A percentile compares a stretch with the other conserved stretches of the same genome.
phyloP scores from a whole-genome alignment of 2,329 filamentous ascomycete species.

The Canariomyces notabilis region DNA sequence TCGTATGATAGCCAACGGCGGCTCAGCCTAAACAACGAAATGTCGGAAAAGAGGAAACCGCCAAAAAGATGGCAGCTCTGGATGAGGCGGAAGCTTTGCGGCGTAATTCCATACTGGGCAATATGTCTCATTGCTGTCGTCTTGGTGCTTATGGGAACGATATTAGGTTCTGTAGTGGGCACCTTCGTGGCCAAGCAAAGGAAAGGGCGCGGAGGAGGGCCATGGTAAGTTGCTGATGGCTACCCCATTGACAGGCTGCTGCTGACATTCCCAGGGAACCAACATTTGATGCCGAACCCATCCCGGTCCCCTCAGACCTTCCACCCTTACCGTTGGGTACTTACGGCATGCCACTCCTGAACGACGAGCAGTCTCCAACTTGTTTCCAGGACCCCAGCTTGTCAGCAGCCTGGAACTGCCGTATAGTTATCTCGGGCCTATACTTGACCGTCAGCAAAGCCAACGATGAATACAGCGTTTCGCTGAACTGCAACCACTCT shows the following conservation, averaged over 20 bases:
- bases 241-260: neutral
- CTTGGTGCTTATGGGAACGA: slow-evolving; percentile 48
- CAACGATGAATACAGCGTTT: slow-evolving; percentile 37
- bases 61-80: slow-evolving; percentile 48
- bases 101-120: slow-evolving; percentile 56
- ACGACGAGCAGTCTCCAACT: slow-evolving; percentile 44
- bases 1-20: slow-evolving; percentile 49
- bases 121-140: slow-evolving; percentile 46
- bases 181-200: slow-evolving; percentile 37
- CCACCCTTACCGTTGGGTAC: slow-evolving; percentile 49
- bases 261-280: slow-evolving; percentile 20
- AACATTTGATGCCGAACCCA: slow-evolving; percentile 43
- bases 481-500: slow-evolving; percentile 36
- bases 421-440: slow-evolving; percentile 41
- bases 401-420: slow-evolving; percentile 59
- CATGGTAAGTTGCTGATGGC: slow-evolving; percentile 24
- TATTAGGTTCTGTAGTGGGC: slow-evolving; percentile 55
- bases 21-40: slow-evolving; percentile 46
- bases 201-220: slow-evolving; percentile 21
- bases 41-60: slow-evolving; percentile 44
- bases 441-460: slow-evolving; percentile 36
- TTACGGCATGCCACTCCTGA: slow-evolving; percentile 50
- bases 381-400: slow-evolving; percentile 55
- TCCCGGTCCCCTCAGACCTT: slow-evolving; percentile 48
- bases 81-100: slow-evolving; percentile 52